Conservation (phyloP, 352 stramenopile species). For the Blastocystis sp. region DNA sequence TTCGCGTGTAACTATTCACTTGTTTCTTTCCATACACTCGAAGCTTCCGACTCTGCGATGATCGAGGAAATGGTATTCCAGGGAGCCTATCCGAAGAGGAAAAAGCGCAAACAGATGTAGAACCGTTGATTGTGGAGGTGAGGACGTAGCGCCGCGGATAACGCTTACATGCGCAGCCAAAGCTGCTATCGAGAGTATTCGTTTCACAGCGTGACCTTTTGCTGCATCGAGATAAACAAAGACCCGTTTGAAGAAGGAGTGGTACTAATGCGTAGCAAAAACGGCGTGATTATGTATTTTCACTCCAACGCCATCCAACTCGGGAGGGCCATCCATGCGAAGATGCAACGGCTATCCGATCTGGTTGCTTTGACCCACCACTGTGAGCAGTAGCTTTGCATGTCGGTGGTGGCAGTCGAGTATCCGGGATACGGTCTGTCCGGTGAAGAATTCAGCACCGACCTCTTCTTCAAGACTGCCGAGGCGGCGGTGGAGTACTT, state of each 20-base stretch:
- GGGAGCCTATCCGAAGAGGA: slow-evolving; percentile 31
- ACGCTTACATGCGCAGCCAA: background rate
- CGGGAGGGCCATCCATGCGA: background rate
- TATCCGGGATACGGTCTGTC: slow-evolving; percentile 61
- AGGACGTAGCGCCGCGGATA: background rate
- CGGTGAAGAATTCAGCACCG: background rate
- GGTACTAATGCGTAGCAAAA: background rate
- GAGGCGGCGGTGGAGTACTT: slow-evolving; percentile 49
- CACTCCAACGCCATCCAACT: slow-evolving; percentile 23
- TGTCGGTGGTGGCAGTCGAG: slow-evolving; percentile 33
- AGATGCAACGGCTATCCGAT: background rate
- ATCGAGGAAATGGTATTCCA: background rate
- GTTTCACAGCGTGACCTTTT: slow-evolving; percentile 4
- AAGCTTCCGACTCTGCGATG: background rate
- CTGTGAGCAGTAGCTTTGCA: slow-evolving; percentile 6
- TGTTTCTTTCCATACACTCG: background rate
- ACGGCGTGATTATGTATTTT: slow-evolving; percentile 35
- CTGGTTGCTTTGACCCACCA: background rate
- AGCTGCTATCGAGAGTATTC: slow-evolving; percentile 21
- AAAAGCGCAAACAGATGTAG: background rate
- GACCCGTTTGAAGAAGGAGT: background rate
- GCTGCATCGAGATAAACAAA: slow-evolving; percentile 6
- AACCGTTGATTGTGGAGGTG: background rate
- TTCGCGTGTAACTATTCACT: slow-evolving; percentile 46
- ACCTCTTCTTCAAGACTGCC: slow-evolving; percentile 1